Base-by-base conservation (phyloP, 345 rosid genomes). In the Eucalyptus pumila region DNA sequence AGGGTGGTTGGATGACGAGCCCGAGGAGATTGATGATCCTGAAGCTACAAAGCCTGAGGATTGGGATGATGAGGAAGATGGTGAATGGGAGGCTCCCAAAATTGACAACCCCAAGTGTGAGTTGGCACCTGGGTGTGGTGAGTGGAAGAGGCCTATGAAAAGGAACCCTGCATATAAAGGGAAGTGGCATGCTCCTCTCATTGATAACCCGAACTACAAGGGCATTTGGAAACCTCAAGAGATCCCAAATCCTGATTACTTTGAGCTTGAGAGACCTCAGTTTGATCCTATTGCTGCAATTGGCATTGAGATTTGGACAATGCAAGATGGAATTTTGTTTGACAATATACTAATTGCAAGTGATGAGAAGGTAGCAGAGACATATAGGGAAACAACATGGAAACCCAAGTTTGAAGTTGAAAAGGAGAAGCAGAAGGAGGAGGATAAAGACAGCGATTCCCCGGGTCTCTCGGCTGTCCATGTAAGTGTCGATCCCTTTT, bases 11-110 rank as follows among this genome's bases (percentile, higher is more conserved):
- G 94, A 94, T 44, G 94, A 94, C 23, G 95, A 91, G 87, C 91
- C 94, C 52, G 94, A 89, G 72, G 96, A 94, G 91, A 91, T 94
- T 85, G 95, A 94, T 90, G 96, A 94, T 88, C 95, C 95, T 48
- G 94, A 94, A 17, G 95, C 95, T 34, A 83, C 88, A 5, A 94
- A 92, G 90, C 95, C 95, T 2, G 95, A 93, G 89, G 94, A 94
- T 89, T 94, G 95, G 96, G 92, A 94, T 87, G 96, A 94, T 17
- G 95, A 94, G 87, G 96, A 94, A 88, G 96, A 94, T 90, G 96
- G 96, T 87, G 92, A 90, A 80, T 94, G 94, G 94, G 95, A 94
- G 86, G 90, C 95, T 17, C 96, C 94, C 47, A 94, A 91, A 90
- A 88, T 92, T 47, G 89, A 72, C 47, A 94, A 94, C 88, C 93